A percentile compares a stretch with the other conserved stretches of the same genome.
phyloP scores from a whole-genome alignment of 2,329 filamentous ascomycete species.

The Exophiala sideris region DNA sequence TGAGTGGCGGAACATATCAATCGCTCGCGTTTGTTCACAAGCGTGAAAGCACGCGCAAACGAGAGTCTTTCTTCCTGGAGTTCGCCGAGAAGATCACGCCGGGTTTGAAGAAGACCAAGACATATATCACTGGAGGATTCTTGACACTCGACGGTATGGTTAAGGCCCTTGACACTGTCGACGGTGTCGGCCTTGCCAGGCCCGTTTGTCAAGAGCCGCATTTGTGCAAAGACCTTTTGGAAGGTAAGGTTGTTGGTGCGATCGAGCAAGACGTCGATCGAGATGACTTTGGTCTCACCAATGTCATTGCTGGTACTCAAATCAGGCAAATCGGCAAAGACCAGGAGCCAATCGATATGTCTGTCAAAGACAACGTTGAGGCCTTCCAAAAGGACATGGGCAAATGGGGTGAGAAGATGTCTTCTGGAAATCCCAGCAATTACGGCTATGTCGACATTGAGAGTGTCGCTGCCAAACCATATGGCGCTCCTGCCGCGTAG shows the following conservation, averaged over 20 bases:
- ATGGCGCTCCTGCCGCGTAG: conserved; percentile 3
- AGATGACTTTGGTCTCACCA: conserved; percentile 51
- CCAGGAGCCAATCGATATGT: conserved; percentile 53
- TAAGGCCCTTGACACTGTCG: conserved; percentile 53
- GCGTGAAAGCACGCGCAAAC: conserved; percentile 53
- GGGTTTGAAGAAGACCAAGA: conserved; percentile 51
- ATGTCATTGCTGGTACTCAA: conserved; percentile 49
- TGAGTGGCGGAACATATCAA: conserved; percentile 61
- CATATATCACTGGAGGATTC: conserved; percentile 59
- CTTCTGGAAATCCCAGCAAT: conserved; percentile 35
- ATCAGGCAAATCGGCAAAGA: conserved; percentile 54
- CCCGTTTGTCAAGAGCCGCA: conserved; percentile 51
- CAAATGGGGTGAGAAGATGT: conserved; percentile 41
- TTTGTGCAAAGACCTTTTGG: conserved; percentile 31
- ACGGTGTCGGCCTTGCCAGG: conserved; percentile 59
- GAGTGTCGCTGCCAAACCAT: neutral
- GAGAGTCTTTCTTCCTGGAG: conserved; percentile 60
- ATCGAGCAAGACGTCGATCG: conserved; percentile 49
- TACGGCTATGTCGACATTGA: conserved; percentile 46
- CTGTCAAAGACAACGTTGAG: conserved; percentile 46
- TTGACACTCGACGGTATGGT: conserved; percentile 57
- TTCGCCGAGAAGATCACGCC: conserved; percentile 55
- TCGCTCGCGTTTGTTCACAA: conserved; percentile 50
- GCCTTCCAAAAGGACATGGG: conserved; percentile 50
- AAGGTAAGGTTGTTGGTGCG: conserved; percentile 43